Base-by-base conservation (phyloP, 2,329 filamentous ascomycete species). In the Ustulina deusta region DNA sequence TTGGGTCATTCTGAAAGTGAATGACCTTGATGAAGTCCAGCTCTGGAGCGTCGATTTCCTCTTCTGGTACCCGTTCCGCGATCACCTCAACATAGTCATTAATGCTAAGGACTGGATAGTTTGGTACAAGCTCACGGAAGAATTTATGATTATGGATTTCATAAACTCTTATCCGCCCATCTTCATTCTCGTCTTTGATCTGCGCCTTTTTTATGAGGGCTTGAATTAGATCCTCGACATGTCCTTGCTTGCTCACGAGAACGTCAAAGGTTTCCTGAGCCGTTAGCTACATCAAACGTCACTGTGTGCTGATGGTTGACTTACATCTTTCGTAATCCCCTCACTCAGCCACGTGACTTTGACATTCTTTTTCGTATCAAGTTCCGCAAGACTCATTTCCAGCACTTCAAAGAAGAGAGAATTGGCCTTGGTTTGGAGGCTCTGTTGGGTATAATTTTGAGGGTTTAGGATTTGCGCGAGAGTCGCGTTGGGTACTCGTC, bases 1-100 rank as follows among this genome's bases (percentile, higher is more conserved):
- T 92, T 0, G 93, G 89, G 74, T 99, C 97, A 73, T 91, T 92
- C 78, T 99, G 94, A 81, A 96, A 99, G 79, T 97, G 96, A 81
- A 95, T 96, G 34, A 91, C 93, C 69, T 91, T 89, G 63, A 97
- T 91, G 63, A 90, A 87, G 59, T 89, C 86, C 46, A 74, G 80
- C 1, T 87, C 84, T 9, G 85, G 83, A 1, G 82, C 83, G 38
- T 90, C 89, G 1, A 86, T 80, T 72, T 91, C 91, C 56, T 93
- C 90, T 60, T 93, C 88, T 0, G 94, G 92, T 48, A 95, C 87
- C 44, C 89, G 87, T 79, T 97, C 94, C 0, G 93, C 94, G 72
- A 93, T 93, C 2, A 98, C 84, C 7, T 87, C 87, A 36, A 93
- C 89, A 78, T 93, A 98, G 55, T 99, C 96, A 67, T 93, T 95